A percentile compares a stretch with the other conserved stretches of the same genome.
Evolutionary conservation across 2,329 filamentous ascomycete genomes (phyloP).

Genomic region (Alternaria alternata): DNA sequence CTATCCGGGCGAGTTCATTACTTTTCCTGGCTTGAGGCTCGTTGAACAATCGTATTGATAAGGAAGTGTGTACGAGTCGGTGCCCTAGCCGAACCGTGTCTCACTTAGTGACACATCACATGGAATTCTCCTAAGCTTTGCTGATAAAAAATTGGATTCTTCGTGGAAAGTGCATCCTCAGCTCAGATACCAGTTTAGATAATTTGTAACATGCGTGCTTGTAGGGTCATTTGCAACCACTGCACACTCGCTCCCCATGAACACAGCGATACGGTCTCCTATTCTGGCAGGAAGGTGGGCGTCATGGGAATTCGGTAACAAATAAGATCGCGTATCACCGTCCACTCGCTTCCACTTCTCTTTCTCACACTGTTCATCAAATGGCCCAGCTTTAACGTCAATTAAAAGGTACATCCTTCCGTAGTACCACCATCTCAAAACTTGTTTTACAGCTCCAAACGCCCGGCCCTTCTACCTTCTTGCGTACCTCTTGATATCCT

Average conservation of each 20-base stretch:
- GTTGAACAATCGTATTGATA: too few species aligned
- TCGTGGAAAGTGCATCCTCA: too few species aligned
- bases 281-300: fast-evolving
- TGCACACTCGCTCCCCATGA: not conserved
- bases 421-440: conserved; percentile 38
- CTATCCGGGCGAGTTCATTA: fast-evolving
- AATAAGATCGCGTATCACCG: too few species aligned
- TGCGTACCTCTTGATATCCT: conserved; percentile 31
- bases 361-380: not conserved
- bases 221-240: not conserved
- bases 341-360: not conserved
- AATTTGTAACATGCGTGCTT: fast-evolving
- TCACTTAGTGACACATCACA: too few species aligned
- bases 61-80: too few species aligned
- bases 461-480: conserved; percentile 10
- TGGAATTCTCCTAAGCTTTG: too few species aligned
- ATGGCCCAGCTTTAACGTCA: too few species aligned
- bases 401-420: conserved; percentile 21
- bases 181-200: not conserved
- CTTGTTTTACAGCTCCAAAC: conserved; percentile 32
- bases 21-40: too few species aligned
- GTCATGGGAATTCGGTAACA: fast-evolving
- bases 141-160: fast-evolving
- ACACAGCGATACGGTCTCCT: not conserved
- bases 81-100: too few species aligned